Evolutionary conservation across 352 stramenopile species (phyloP).

Genomic region (Phytophthora gonapodyides): DNA sequence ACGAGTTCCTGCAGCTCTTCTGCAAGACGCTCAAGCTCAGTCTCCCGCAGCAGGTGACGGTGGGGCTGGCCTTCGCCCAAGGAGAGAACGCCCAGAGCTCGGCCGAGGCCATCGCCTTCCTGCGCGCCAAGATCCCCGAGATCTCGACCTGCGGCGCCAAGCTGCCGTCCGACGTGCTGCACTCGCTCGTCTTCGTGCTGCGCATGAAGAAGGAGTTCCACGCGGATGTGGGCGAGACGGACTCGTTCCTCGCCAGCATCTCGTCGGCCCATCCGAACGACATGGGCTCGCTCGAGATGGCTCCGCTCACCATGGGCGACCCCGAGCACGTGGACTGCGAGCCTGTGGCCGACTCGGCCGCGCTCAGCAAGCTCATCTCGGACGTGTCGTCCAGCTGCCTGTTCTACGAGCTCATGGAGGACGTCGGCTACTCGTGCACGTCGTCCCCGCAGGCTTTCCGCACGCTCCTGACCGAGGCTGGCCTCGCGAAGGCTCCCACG

Average conservation of each 20-base stretch:
- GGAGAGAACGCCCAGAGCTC: constrained; percentile 63
- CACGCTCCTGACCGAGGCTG: constrained; percentile 81
- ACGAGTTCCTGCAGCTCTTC: constrained; percentile 82
- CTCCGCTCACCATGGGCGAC: constrained; percentile 86
- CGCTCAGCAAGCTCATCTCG: constrained; percentile 76
- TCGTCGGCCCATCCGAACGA: constrained; percentile 85
- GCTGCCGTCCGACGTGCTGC: constrained; percentile 82
- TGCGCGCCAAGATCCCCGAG: constrained; percentile 85
- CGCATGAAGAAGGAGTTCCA: constrained; percentile 83
- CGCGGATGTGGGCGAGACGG: constrained; percentile 71
- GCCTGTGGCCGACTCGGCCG: constrained; percentile 55
- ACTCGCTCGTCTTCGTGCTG: constrained; percentile 83
- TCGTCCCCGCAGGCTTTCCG: constrained; percentile 80
- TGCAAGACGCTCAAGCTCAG: constrained; percentile 85
- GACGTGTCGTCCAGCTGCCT: constrained; percentile 81
- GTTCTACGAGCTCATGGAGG: constrained; percentile 92
- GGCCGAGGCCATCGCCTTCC: constrained; percentile 70
- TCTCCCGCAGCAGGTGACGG: constrained; percentile 84
- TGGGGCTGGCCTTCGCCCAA: constrained; percentile 83
- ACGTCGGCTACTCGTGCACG: constrained; percentile 89
- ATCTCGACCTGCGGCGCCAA: constrained; percentile 83
- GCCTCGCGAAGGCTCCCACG: constrained; percentile 74
- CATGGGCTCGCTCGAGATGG: constrained; percentile 86
- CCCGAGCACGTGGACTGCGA: constrained; percentile 86
- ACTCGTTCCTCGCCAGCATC: constrained; percentile 87